Percentiles rank a stretch among this genome's conserved stretches.
Conservation (phyloP, 768 basidiomycete species). For the Mycena chlorophos region DNA sequence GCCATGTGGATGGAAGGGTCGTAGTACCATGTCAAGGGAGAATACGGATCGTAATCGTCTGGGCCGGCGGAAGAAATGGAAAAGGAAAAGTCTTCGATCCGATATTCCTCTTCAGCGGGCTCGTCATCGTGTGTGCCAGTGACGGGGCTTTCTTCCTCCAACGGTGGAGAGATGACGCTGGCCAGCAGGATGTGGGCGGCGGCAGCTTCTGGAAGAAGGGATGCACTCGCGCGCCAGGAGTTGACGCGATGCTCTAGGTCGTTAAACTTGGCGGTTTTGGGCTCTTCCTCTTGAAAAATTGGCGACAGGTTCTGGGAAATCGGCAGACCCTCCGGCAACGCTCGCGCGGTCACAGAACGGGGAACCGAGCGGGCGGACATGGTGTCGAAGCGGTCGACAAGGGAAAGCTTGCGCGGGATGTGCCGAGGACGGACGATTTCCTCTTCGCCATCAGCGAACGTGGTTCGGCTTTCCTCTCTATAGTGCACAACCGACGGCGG, state of each 20-base stretch:
- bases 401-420: constrained; percentile 65
- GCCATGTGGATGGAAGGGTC: constrained; percentile 59
- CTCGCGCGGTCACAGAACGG: constrained; percentile 25
- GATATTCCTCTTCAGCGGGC: constrained; percentile 44
- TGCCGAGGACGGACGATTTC: constrained; percentile 47
- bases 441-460: constrained; percentile 39
- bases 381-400: constrained; percentile 63
- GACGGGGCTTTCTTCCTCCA: constrained; percentile 34
- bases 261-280: constrained; percentile 45
- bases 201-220: constrained; percentile 48
- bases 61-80: constrained; percentile 73
- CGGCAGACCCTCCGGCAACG: constrained; percentile 29
- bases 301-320: constrained; percentile 50
- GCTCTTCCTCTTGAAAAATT: constrained; percentile 62
- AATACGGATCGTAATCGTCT: constrained; percentile 41
- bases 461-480: constrained; percentile 55
- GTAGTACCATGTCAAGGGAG: constrained; percentile 38
- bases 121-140: constrained; percentile 24
- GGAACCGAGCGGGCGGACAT: constrained; percentile 39
- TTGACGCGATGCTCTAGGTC: constrained; percentile 59
- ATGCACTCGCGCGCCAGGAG: constrained; percentile 65
- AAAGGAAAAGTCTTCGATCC: constrained; percentile 69
- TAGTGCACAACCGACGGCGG: constrained; percentile 51
- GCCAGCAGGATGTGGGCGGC: constrained; percentile 53
- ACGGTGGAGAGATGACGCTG: constrained; percentile 44